Percentiles rank a stretch among this genome's conserved stretches.
Evolutionary conservation across 371 early-diverging fungal species (phyloP).

Genomic region (Actinomortierella ambigua): DNA sequence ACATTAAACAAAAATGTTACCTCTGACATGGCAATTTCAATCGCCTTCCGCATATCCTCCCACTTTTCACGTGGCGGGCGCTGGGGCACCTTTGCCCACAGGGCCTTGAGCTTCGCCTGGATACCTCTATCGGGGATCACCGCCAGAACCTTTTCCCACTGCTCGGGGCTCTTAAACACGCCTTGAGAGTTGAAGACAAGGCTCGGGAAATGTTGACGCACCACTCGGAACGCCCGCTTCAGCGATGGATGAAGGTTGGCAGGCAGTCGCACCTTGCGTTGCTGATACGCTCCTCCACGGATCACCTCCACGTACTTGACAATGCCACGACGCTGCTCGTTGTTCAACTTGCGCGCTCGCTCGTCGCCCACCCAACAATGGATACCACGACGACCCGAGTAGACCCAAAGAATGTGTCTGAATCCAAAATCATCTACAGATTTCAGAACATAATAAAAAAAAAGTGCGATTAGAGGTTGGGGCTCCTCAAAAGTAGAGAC

Average conservation of each 20-base stretch:
- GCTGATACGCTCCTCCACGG: constrained; percentile 80
- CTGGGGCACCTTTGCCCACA: constrained; percentile 55
- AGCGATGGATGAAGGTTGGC: constrained; percentile 66
- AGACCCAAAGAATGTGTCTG: constrained; percentile 94
- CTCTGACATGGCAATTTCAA: constrained; percentile 20
- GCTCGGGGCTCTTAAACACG: constrained; percentile 62
- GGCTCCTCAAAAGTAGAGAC: not conserved
- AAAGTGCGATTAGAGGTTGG: not conserved
- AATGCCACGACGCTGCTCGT: constrained; percentile 85
- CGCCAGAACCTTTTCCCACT: constrained; percentile 75
- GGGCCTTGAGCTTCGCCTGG: constrained; percentile 49
- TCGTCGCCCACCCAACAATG: constrained; percentile 99
- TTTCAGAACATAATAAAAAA: not conserved
- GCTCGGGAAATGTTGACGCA: constrained; percentile 69
- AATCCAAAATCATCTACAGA: constrained; percentile 95
- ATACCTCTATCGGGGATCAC: constrained; percentile 78
- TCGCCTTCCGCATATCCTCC: constrained; percentile 50
- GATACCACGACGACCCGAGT: constrained; percentile 98
- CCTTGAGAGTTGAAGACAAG: constrained; percentile 74
- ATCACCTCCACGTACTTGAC: constrained; percentile 85
- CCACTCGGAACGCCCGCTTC: constrained; percentile 64
- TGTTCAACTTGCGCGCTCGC: constrained; percentile 77
- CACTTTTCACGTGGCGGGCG: constrained; percentile 62
- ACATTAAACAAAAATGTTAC: not conserved
- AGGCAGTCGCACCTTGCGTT: constrained; percentile 73